Evolutionary conservation across 192 early-diverging fungal species (phyloP), one percentile per base, ranked within the genome.

Genomic region (Piromyces finnis): DNA sequence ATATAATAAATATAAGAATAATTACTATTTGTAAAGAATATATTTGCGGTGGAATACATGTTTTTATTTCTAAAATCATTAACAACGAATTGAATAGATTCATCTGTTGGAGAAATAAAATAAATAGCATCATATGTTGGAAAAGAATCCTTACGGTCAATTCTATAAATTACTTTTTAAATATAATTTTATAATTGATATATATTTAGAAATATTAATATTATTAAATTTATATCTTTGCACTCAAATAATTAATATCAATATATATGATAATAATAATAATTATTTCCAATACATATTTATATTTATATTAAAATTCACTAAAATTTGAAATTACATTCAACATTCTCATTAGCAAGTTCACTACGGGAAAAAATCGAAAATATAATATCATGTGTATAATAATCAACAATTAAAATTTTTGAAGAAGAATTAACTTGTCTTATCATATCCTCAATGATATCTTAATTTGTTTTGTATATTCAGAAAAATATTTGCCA

Each of bases 121-220:
- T 91, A 91, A 30, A 91, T 87, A 18, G 90, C 90, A 39, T 91
- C 89, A 80, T 88, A 88, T 11, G 85, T 77, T 4, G 89, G 85
- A 77, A 88, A 87, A 18, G 86, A 85, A 29, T 89, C 82, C 28
- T 85, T 87, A 26, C 83, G 77, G 3, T 80, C 29, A 51, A 91
- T 78, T n/a, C 87, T 84, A 81, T 91, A 89, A 30, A 91, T 88
- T 14, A 88, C 90, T 90, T n/a, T 37, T 0, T 13, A 12, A 78
- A n/a, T 37, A 37, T 14, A 12, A 15, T 22, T 35, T 5, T 22
- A 51, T 51, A 51, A 22, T 32, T 32, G n/a, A n/a, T n/a, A n/a
- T n/a, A n/a, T n/a, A n/a, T n/a, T n/a, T n/a, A n/a, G n/a, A n/a
- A n/a, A n/a, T n/a, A n/a, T n/a, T n/a, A n/a, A n/a, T n/a, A n/a